Evolutionary conservation across 2,329 filamentous ascomycete species (phyloP), one percentile per base, ranked within the genome.

Genomic region (Fusarium torulosum): DNA sequence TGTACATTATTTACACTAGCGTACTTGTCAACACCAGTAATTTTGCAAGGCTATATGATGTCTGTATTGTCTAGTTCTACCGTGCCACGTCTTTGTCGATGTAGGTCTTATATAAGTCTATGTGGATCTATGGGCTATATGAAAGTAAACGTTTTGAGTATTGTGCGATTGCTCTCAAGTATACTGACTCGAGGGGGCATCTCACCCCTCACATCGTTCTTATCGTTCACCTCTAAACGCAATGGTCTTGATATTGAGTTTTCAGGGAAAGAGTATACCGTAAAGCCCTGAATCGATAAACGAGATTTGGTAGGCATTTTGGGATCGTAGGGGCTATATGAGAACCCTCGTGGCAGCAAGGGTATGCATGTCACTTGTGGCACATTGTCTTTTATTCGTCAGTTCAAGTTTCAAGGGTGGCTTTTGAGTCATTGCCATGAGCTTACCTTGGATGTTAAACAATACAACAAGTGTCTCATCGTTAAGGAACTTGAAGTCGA

Each of bases 401-500:
- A 69, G 53, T 1, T 37, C 40, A 19, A 9, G 10, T 4, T 17
- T 31, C 23, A 21, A 7, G 13, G 15, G 14, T 25, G 14, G 8
- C n/a, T 9, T n/a, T n/a, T 27, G 25, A 38, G 11, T 43, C 40
- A 21, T 44, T 19, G 4, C 6, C 10, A 13, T 10, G 6, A 20
- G 63, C 69, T 41, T 72, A 82, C 84, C 80, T 71, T 73, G 23
- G 52, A 68, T 42, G 75, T 73, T 77, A 84, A 86, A 77, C 3
- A 94, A 82, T 2, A 92, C 69, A 53, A 93, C 81, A 3, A 94
- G 75, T 0, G 80, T 82, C 14, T 83, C 77, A 55, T 91, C 86
- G 70, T 90, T 84, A 42, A 92, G 83, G 72, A 94, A 93, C 73
- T 90, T 89, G 15, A 91, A 76, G 74, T 93, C 90, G 20, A 87